Conservation (phyloP, 2,329 filamentous ascomycete species). For the Eutypa lata region DNA sequence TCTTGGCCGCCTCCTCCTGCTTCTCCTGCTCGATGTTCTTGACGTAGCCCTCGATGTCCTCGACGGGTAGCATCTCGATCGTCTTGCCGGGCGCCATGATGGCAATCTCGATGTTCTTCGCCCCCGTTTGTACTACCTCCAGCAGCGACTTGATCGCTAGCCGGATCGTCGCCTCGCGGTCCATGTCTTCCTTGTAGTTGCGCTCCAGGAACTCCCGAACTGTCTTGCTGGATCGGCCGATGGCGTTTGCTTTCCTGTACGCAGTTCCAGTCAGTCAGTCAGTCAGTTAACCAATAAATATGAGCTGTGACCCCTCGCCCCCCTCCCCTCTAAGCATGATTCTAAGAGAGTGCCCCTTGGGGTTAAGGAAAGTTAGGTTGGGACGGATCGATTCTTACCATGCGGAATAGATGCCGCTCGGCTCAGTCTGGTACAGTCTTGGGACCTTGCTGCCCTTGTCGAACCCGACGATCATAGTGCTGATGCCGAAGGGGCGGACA, state of each 20-base stretch:
- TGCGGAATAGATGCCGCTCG: slow-evolving; percentile 98
- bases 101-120: slow-evolving; percentile 99
- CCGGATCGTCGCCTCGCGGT: slow-evolving; percentile 92
- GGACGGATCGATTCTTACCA: slow-evolving; percentile 61
- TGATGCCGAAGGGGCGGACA: slow-evolving; percentile 97
- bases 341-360: too few species aligned
- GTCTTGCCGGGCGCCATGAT: slow-evolving; percentile 92
- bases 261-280: slow-evolving; percentile 7
- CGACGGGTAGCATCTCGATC: slow-evolving; percentile 89
- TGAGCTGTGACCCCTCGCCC: neutral
- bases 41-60: slow-evolving; percentile 95
- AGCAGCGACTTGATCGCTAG: slow-evolving; percentile 96
- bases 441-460: slow-evolving; percentile 88
- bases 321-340: neutral
- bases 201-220: slow-evolving; percentile 97
- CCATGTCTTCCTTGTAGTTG: slow-evolving; percentile 98
- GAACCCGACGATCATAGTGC: slow-evolving; percentile 97
- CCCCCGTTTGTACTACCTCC: slow-evolving; percentile 96
- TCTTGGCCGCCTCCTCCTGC: slow-evolving; percentile 96
- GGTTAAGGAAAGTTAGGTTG: too few species aligned
- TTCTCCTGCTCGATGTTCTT: slow-evolving; percentile 99
- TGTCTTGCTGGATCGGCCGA: slow-evolving; percentile 97
- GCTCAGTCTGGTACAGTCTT: slow-evolving; percentile 94
- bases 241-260: slow-evolving; percentile 95
- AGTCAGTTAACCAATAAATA: slow-evolving; percentile 6